A percentile compares a stretch with the other conserved stretches of the same genome.
Conservation (phyloP, 1,284 basidiomycete species). For the Acaromyces ingoldii region DNA sequence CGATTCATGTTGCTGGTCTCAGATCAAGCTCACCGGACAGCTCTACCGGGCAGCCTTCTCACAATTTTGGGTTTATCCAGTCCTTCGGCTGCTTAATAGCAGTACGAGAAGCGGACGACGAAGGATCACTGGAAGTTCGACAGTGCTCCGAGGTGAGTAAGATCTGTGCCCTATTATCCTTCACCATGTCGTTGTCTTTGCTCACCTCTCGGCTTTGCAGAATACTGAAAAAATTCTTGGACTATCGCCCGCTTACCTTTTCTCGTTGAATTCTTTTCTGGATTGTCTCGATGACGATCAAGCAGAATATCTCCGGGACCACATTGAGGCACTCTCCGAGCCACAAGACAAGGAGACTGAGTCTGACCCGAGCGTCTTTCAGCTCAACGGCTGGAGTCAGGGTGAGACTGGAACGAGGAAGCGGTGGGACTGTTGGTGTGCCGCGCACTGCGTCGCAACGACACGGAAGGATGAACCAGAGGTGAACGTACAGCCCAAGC, state of each 20-base stretch:
- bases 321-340: constrained; percentile 64
- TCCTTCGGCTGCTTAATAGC: constrained; percentile 77
- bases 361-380: constrained; percentile 58
- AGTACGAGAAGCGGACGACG: constrained; percentile 64
- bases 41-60: too few species aligned
- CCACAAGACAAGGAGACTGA: constrained; percentile 56
- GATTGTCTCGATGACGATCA: constrained; percentile 67
- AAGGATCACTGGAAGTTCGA: constrained; percentile 63
- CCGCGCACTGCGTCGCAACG: constrained; percentile 60
- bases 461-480: too few species aligned
- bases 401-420: constrained; percentile 55
- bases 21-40: too few species aligned
- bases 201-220: constrained; percentile 5
- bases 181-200: not conserved
- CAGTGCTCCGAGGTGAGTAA: constrained; percentile 72
- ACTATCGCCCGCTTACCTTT: constrained; percentile 69
- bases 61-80: too few species aligned
- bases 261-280: constrained; percentile 71
- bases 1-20: too few species aligned
- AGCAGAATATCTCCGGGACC: constrained; percentile 70
- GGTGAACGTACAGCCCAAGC: constrained; percentile 17
- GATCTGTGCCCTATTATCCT: constrained; percentile 9
- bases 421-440: constrained; percentile 80
- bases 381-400: constrained; percentile 67
- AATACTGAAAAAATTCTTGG: constrained; percentile 69